These are phyloP conservation scores for Stephania yunnanensis DNA, from an alignment of 164 flowering plant species.

Conservation along the genomic window DNA sequence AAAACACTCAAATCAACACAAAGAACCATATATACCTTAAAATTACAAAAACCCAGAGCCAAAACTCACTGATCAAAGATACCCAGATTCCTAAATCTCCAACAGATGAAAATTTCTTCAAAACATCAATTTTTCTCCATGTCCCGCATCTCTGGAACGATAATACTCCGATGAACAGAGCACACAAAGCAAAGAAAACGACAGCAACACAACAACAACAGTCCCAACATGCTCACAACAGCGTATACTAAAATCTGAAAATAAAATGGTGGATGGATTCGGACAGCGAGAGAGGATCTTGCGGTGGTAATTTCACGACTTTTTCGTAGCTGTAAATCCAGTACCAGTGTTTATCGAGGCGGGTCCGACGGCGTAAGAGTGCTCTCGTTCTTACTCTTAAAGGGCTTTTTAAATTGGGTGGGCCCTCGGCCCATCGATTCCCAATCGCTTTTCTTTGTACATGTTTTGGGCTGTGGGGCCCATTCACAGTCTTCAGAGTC, in stretches of 20 bases:
- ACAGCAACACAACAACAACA: background rate
- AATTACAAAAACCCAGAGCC: background rate
- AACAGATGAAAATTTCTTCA: background rate
- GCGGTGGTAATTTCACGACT: background rate
- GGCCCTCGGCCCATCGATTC: background rate
- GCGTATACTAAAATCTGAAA: background rate
- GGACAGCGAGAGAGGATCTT: constrained; percentile 10
- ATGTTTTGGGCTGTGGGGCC: background rate
- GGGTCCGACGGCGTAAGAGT: background rate
- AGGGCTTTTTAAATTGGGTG: background rate
- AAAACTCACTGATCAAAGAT: background rate
- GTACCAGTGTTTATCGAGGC: background rate
- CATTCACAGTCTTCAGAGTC: background rate
- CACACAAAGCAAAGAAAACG: background rate
- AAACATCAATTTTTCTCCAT: too few species aligned
- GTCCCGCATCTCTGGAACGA: background rate
- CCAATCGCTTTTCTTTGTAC: background rate
- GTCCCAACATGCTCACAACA: background rate
- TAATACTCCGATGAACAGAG: too few species aligned
- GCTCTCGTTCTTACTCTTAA: background rate
- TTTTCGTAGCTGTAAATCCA: too few species aligned
- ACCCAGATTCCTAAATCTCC: background rate
- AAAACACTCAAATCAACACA: background rate
- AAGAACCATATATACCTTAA: background rate
- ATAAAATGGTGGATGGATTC: constrained; percentile 4